Base-by-base conservation (phyloP, 345 rosid species). In the Punica granatum region DNA sequence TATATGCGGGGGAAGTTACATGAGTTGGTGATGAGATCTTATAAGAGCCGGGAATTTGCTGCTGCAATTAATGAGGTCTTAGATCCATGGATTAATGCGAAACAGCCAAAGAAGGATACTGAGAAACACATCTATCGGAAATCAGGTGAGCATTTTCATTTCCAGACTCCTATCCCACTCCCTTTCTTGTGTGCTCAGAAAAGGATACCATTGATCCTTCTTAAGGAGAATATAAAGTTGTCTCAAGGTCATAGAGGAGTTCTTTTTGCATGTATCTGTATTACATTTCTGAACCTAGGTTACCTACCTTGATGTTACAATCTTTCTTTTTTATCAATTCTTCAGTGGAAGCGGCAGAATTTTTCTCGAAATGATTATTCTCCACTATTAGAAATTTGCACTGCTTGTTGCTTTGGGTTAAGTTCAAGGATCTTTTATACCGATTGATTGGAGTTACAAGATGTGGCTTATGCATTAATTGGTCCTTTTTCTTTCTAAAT, bases 11-110 rank as follows among this genome's bases (percentile, higher is more conserved):
- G 98, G 70, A 92, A 87, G 81, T 90, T 95, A 63, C 97, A 95
- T 82, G 93, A 86, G 73, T 75, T 95, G 85, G 93, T 92, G 44
- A 95, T 95, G 99, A 92, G 90, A 82, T 88, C 98, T 12, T 95
- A 81, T 77, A 90, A 90, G 80, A 89, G 88, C 74, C 80, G 99
- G 66, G 99, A 92, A 74, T 92, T 95, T 80, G 89, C 99, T 76
- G 93, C 96, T 36, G 97, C 95, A 65, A 84, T 90, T 76, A 95
- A 92, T 73, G 99, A 95, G 82, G 97, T 90, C 70, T 75, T 95
- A 74, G 99, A 95, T 80, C 92, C 98, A 18, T 95, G 99, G 99
- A 85, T 95, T 76, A 82, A 74, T 79, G 88, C 87, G 34, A 90
- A 88, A 80, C 99, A 88, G 84, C 96, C 99, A 60, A 89, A 84